Evolutionary conservation across 345 rosid genomes (phyloP), one percentile per base, ranked within the genome.

Genomic region (Hibiscus mutabilis): DNA sequence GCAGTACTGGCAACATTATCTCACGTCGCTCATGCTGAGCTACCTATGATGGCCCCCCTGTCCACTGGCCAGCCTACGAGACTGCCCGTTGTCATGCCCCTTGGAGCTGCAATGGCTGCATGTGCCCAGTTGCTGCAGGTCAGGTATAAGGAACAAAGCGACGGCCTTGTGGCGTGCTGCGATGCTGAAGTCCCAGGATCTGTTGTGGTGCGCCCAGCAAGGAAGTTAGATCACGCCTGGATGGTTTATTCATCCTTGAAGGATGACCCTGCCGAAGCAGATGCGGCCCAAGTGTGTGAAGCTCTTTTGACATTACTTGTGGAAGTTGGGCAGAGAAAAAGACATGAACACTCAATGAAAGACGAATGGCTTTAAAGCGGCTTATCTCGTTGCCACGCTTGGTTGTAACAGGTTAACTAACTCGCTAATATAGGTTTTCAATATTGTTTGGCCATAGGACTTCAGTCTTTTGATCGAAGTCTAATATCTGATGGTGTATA

Each of bases 181-280:
- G 97, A 95, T 51, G 97, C 99, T 1, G 93, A 90, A 81, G 97
- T 90, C 62, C 99, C 97, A n/a, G 97, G 97, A 47, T 95, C 99
- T 0, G 66, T 89, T 3, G 97, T 88, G n/a, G 98, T 95, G 66
- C 84, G 85, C 42, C 97, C 94, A 0, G 84, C 82, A 62, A 91
- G 94, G 6, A 90, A 89, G 73, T 52, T 92, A 77, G 98, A 95
- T 78, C 98, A 90, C 78, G 97, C 96, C 7, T 95, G 98, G 99
- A 95, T 95, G 98, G 98, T 92, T 53, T 95, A 95, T 75, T 95
- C 97, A 10, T 82, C 98, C 3, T 76, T 92, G 70, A 95, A 83
- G 27, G 93, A 92, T 21, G 85, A 77, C 70, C 76, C 91, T 44
- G 66, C 85, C 0, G 94, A 90, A 73, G 84, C 92, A 57, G 90